Base-by-base conservation (phyloP, 768 basidiomycete species). In the Termitomyces titanicus region DNA sequence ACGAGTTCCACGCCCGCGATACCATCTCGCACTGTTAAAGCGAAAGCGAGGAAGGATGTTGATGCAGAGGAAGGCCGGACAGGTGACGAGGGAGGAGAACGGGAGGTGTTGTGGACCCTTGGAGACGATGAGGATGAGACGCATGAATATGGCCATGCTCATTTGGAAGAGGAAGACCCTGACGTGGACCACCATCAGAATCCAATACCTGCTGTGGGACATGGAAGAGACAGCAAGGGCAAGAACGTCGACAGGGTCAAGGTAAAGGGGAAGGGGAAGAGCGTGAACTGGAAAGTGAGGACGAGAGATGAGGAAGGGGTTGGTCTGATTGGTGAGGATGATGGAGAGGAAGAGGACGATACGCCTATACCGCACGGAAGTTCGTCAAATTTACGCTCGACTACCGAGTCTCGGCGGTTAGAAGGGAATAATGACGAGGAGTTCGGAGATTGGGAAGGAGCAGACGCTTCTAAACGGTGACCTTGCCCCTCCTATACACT, bases 61-160 rank as follows among this genome's bases (percentile, higher is more conserved):
- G 63, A 64, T 47, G 65, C 45, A 40, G 55, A 60, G 57, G 63
- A 62, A 56, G 64, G 66, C 56, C 40, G 43, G 7, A 5, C 40
- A 37, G 34, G 12, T 3, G 37, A n/a, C n/a, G n/a, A 39, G 7
- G 64, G 62, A 37, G 66, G 68, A 1, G 77, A 75, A 55, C 72
- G 73, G 25, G 73, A 79, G 7, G 77, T 74, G 17, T 62, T 86
- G 38, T 93, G 91, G 90, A 79, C 85, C 44, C 76, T 93, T 2
- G 88, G 91, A 2, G 83, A 74, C 22, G 88, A 85, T 53, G 89
- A 89, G 47, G 83, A 84, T 5, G 87, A 31, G 17, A 9, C 18
- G 13, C 5, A 34, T 12, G 31, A 13, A 40, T 29, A 51, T 25
- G 57, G 51, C 31, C 50, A 37, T 15, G 47, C 22, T n/a, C 29